Evolutionary conservation across 129 eudicot species (phyloP), one percentile per base, ranked within the genome.

Genomic region (Silybum marianum): DNA sequence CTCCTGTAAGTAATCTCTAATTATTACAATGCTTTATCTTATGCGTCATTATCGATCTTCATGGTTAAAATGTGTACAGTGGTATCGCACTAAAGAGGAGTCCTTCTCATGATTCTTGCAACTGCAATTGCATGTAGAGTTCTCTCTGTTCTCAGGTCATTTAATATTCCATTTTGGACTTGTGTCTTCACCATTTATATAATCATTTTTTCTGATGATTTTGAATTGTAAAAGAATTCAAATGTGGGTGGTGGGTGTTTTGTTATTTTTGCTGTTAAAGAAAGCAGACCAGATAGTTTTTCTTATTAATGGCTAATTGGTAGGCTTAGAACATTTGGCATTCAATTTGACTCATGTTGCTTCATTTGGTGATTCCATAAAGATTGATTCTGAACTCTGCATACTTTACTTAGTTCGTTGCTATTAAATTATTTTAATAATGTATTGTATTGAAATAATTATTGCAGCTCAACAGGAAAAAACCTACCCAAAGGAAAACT

Each of bases 1-100:
- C 12, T 76, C 87, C n/a, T 39, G 97, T 90, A 89, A 92, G 97
- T 87, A 51, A 71, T 84, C 62, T 44, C 36, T 40, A 73, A 9
- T 69, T 78, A 32, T 42, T 69, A 74, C 25, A 4, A 71, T 72
- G 46, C 73, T 23, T 24, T 32, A 72, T 76, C 26, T 46, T 68
- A 25, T 69, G 22, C 19, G 9, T 78, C 67, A 34, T 48, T 74
- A 5, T 39, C 11, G 25, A 48, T 46, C 39, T 68, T 75, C 40
- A 85, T 79, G 19, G 76, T 69, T 68, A 18, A 3, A 3, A 72
- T 72, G 16, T n/a, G 70, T 69, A 73, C 63, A 38, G 42, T 51
- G 63, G 63, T 16, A 51, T 9, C 10, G 54, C 69, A 25, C 78
- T 42, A 71, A 28, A 74, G 18, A 67, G 21, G 68, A 25, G 48